Evolutionary conservation across 192 early-diverging fungal genomes (phyloP).

Genomic region (Helicostylum pulchrum): DNA sequence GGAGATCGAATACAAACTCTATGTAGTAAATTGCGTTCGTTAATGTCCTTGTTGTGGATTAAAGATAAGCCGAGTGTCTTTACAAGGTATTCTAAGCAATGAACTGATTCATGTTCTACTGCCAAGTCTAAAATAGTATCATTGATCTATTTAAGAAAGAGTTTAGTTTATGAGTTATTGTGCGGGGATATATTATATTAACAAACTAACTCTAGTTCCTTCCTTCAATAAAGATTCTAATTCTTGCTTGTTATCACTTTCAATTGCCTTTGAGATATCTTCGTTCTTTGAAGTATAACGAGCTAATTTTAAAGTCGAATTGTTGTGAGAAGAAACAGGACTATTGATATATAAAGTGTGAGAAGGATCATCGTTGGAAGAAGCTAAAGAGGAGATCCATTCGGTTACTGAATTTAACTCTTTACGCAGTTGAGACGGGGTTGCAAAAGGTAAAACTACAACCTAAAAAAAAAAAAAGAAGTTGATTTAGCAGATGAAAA

Average conservation of each 20-base stretch:
- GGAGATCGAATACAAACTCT: conserved; percentile 37
- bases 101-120: conserved; percentile 33
- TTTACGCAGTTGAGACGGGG: conserved; percentile 19
- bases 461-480: conserved; percentile 18
- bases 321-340: neutral
- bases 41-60: conserved; percentile 45
- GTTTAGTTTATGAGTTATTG: too few relatives aligned
- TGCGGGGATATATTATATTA: too few relatives aligned
- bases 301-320: conserved; percentile 4
- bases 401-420: conserved; percentile 19
- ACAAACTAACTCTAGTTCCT: neutral
- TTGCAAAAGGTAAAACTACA: conserved; percentile 41
- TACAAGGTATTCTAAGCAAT: conserved; percentile 40
- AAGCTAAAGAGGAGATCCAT: too few relatives aligned
- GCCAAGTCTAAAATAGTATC: conserved; percentile 29
- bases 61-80: conserved; percentile 27
- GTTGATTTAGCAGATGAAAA: neutral
- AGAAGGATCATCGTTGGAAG: too few relatives aligned
- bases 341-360: too few relatives aligned
- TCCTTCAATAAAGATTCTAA: conserved; percentile 30
- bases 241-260: conserved; percentile 33
- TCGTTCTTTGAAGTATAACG: conserved; percentile 19
- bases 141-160: neutral
- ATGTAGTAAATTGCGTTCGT: conserved; percentile 61
- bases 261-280: conserved; percentile 35